Conservation (phyloP, 495 filamentous ascomycete genomes). For the Tuber brumale region DNA sequence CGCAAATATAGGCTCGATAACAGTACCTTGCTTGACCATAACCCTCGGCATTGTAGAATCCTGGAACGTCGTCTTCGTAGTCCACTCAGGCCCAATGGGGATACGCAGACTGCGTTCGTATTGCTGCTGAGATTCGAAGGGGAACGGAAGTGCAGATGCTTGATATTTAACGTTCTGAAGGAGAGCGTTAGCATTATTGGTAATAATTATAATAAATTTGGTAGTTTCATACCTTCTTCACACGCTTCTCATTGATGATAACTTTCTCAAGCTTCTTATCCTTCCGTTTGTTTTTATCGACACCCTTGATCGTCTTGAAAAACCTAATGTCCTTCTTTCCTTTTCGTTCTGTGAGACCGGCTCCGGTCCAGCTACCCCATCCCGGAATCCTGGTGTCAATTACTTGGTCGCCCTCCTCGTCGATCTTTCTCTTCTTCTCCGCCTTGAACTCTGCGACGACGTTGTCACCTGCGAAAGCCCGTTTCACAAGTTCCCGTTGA, state of each 20-base stretch:
- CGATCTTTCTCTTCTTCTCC: conserved; percentile 67
- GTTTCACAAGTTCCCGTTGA: conserved; percentile 73
- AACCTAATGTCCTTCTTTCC: conserved; percentile 57
- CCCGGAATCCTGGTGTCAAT: conserved; percentile 80
- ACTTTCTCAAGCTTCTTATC: conserved; percentile 74
- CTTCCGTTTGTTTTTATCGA: conserved; percentile 67
- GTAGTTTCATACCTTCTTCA: conserved; percentile 68
- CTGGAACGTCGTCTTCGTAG: conserved; percentile 89
- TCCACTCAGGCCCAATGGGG: conserved; percentile 90
- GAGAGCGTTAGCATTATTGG: conserved; percentile 39
- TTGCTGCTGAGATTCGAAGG: conserved; percentile 76
- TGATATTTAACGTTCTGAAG: conserved; percentile 77
- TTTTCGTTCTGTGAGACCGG: conserved; percentile 61
- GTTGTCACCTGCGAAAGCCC: conserved; percentile 84
- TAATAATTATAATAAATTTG: background rate
- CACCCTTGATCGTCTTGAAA: conserved; percentile 65
- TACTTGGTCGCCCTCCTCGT: conserved; percentile 78
- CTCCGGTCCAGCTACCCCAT: conserved; percentile 86
- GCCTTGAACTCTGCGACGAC: conserved; percentile 73
- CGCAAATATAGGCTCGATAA: conserved; percentile 73
- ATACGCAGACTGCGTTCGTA: conserved; percentile 84
- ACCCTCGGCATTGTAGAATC: conserved; percentile 82
- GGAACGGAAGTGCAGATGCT: conserved; percentile 72
- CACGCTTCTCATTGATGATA: conserved; percentile 85
- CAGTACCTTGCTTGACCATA: conserved; percentile 75